phyloP scores from a whole-genome alignment of 1,139 yeast genomes.

The Blastobotrys elegans region DNA sequence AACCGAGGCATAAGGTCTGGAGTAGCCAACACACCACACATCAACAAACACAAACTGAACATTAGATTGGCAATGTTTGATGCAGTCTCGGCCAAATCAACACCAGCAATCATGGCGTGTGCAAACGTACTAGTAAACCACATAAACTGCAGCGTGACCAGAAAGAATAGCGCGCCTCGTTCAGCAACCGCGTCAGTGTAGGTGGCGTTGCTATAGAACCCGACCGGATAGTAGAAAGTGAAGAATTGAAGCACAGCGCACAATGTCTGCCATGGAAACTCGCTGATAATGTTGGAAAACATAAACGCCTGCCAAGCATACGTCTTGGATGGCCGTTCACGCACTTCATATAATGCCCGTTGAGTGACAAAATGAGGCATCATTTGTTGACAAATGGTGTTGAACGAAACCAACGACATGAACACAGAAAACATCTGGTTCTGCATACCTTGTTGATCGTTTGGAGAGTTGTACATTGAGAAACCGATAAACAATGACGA shows the following conservation, averaged over 20 bases:
- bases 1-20: constrained; percentile 55
- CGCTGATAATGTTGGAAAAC: constrained; percentile 61
- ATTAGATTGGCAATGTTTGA: constrained; percentile 61
- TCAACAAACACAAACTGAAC: constrained; percentile 63
- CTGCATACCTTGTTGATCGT: constrained; percentile 45
- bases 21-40: constrained; percentile 78
- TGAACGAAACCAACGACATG: constrained; percentile 59
- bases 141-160: constrained; percentile 50
- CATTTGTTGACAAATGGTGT: constrained; percentile 65
- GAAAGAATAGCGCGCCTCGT: constrained; percentile 68
- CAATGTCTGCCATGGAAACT: constrained; percentile 68
- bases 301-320: constrained; percentile 61
- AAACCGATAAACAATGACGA: constrained; percentile 67
- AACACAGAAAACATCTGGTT: constrained; percentile 54
- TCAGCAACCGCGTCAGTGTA: constrained; percentile 46
- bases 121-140: constrained; percentile 62
- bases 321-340: constrained; percentile 76
- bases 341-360: constrained; percentile 76
- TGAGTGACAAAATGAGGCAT: constrained; percentile 66
- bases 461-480: constrained; percentile 64
- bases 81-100: constrained; percentile 64
- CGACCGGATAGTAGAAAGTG: constrained; percentile 81
- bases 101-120: constrained; percentile 57
- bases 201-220: constrained; percentile 37
- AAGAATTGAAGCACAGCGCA: constrained; percentile 64